Conservation (phyloP, 345 rosid genomes). For the Eucalyptus pauciflora region DNA sequence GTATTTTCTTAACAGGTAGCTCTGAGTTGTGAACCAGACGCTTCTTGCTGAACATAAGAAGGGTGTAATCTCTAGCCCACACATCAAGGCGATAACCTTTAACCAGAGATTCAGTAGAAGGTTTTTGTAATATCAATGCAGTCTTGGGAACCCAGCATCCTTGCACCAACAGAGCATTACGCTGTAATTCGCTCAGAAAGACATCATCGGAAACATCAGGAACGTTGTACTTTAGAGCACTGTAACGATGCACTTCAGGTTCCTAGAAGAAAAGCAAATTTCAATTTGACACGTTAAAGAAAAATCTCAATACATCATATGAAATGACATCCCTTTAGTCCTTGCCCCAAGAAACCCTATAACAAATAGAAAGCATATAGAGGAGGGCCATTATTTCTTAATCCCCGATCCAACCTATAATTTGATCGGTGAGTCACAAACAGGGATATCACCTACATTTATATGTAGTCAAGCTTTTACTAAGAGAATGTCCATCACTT, state of each 20-base stretch:
- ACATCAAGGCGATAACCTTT: slow-evolving; percentile 43
- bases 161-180: slow-evolving; percentile 59
- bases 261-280: slow-evolving; percentile 20
- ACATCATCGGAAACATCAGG: slow-evolving; percentile 40
- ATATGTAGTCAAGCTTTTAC: not conserved
- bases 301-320: not conserved
- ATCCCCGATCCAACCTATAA: not conserved
- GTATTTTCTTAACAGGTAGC: not conserved
- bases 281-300: not conserved
- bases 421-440: not conserved
- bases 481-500: not conserved
- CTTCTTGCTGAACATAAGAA: slow-evolving; percentile 39
- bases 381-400: not conserved
- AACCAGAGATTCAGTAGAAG: slow-evolving; percentile 5
- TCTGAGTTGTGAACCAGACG: slow-evolving; percentile 6
- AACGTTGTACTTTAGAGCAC: slow-evolving; percentile 51
- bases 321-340: not conserved
- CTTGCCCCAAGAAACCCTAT: not conserved
- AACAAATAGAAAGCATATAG: not conserved
- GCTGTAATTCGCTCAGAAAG: slow-evolving; percentile 38
- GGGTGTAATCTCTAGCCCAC: slow-evolving; percentile 46
- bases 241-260: slow-evolving; percentile 41
- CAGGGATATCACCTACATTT: not conserved
- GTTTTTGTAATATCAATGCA: slow-evolving; percentile 17
- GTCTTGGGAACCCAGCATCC: slow-evolving; percentile 79